Evolutionary conservation across 1,284 basidiomycete species (phyloP).

Genomic region (Moesziomyces parantarcticus): DNA sequence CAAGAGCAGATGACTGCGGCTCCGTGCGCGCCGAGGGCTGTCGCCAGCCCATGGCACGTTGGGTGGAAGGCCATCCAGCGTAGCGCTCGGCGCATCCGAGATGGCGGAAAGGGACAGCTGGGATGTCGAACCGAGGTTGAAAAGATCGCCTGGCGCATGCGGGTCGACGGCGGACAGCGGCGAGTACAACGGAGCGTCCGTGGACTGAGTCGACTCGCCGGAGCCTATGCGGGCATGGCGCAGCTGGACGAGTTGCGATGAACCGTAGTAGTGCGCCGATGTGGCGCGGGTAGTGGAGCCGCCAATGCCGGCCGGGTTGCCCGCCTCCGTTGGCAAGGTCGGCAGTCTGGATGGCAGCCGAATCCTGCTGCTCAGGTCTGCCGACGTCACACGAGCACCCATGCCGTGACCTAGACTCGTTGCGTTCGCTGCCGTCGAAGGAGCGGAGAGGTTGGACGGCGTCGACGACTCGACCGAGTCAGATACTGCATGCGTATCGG

Average conservation of each 20-base stretch:
- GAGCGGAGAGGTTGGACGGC: constrained; percentile 9
- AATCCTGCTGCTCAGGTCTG: constrained; percentile 18
- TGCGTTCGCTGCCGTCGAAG: constrained; percentile 2
- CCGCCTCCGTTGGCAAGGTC: constrained; percentile 22
- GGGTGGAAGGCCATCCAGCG: constrained; percentile 34
- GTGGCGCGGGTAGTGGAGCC: constrained; percentile 16
- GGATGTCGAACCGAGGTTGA: constrained; percentile 38
- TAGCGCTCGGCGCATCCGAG: constrained; percentile 47
- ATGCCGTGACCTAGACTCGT: constrained; percentile 12
- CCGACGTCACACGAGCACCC: constrained; percentile 20
- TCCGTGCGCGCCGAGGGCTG: constrained; percentile 27
- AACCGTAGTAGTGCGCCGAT: constrained; percentile 23
- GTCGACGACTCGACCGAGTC: constrained; percentile 10
- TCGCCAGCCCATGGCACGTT: constrained; percentile 30
- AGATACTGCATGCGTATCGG: constrained; percentile 6
- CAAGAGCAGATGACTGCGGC: constrained; percentile 17
- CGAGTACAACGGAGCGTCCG: constrained; percentile 25
- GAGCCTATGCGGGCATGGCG: constrained; percentile 40
- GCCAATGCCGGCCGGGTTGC: constrained; percentile 3
- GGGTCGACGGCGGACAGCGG: constrained; percentile 31
- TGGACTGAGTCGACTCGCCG: constrained; percentile 27
- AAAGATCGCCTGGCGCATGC: constrained; percentile 11
- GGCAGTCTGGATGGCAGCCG: constrained; percentile 34
- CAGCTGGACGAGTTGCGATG: constrained; percentile 17
- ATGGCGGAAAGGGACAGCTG: constrained; percentile 42